Percentiles rank a stretch among this genome's conserved stretches.
phyloP scores from a whole-genome alignment of 2,329 filamentous ascomycete species.

The Lomentospora prolificans region DNA sequence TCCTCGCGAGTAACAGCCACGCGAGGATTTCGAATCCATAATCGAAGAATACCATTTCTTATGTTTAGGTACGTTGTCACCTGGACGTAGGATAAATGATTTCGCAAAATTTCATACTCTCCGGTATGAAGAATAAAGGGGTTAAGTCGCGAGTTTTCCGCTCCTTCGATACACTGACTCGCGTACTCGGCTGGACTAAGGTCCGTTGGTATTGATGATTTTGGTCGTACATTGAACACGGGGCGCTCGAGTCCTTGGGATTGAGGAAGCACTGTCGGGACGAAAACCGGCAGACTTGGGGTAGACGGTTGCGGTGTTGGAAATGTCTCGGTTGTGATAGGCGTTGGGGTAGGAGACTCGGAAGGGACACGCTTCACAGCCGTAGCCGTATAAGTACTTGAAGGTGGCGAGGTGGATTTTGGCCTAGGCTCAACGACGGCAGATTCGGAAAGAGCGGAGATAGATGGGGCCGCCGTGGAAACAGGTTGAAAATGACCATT shows the following conservation, averaged over 20 bases:
- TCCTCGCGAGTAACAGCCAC: slow-evolving; percentile 73
- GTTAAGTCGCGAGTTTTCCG: slow-evolving; percentile 79
- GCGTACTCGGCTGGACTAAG: slow-evolving; percentile 70
- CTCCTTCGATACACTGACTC: slow-evolving; percentile 81
- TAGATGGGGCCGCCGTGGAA: too few relatives aligned
- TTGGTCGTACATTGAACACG: slow-evolving; percentile 55
- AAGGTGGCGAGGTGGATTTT: neutral
- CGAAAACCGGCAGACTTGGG: neutral
- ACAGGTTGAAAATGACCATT: too few relatives aligned
- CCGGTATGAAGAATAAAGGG: slow-evolving; percentile 79
- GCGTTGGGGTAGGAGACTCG: neutral
- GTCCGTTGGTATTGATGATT: slow-evolving; percentile 72
- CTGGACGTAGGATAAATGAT: slow-evolving; percentile 77
- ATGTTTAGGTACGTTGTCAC: slow-evolving; percentile 96
- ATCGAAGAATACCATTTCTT: slow-evolving; percentile 79
- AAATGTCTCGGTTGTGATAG: too few relatives aligned
- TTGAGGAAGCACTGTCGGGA: neutral
- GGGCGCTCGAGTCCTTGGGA: neutral
- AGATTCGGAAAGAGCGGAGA: too few relatives aligned
- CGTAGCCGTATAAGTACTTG: neutral
- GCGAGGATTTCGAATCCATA: slow-evolving; percentile 84
- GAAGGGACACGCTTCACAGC: neutral
- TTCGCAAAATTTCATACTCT: slow-evolving; percentile 71
- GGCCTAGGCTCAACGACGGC: too few relatives aligned
- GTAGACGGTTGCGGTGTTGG: neutral